Evolutionary conservation across 306 rosid genomes (phyloP).

Genomic region (Comarum palustre): DNA sequence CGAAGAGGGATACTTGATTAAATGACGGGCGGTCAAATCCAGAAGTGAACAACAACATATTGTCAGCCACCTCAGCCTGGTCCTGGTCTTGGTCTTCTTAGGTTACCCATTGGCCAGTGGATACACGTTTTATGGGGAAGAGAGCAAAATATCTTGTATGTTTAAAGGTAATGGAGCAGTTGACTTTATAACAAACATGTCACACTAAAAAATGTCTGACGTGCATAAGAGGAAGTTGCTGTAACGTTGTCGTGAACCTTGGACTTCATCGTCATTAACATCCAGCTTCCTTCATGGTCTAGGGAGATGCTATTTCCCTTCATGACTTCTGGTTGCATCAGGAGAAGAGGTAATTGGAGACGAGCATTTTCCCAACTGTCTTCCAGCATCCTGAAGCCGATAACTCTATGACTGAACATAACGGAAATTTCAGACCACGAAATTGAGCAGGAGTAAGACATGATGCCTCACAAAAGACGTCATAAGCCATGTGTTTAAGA

Average conservation of each 20-base stretch:
- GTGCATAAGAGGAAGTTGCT: not conserved
- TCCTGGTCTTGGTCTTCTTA: not conserved
- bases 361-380: not conserved
- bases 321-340: too few relatives aligned
- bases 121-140: not conserved
- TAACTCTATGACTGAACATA: too few relatives aligned
- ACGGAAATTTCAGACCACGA: not conserved
- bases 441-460: not conserved
- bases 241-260: not conserved
- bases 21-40: not conserved
- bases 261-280: not conserved
- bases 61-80: slow-evolving; percentile 2
- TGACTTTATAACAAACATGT: too few relatives aligned
- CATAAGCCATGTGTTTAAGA: not conserved
- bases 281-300: too few relatives aligned
- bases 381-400: not conserved
- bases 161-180: not conserved
- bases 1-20: not conserved
- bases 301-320: too few relatives aligned
- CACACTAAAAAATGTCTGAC: too few relatives aligned
- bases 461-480: not conserved
- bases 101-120: not conserved
- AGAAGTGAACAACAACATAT: not conserved
- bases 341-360: too few relatives aligned
- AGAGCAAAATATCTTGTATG: not conserved